phyloP scores from a whole-genome alignment of 2,329 filamentous ascomycete species.

The Neurospora crassa region DNA sequence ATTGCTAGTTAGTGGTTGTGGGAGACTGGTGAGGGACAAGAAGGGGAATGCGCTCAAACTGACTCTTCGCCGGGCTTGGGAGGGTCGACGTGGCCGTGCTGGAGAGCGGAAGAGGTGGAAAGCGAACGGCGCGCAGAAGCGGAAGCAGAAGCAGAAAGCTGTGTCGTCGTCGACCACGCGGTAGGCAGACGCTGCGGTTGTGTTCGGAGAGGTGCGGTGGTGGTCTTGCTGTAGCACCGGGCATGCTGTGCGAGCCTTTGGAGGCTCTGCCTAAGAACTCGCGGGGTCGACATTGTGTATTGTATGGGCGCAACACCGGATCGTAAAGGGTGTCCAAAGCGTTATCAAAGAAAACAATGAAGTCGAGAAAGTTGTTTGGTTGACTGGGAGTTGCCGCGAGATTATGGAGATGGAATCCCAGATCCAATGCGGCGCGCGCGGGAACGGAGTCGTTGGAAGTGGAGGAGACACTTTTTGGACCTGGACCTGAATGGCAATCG shows the following conservation, averaged over 20 bases:
- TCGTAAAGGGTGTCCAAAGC: not conserved
- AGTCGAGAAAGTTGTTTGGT: not conserved
- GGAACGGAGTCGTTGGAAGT: not conserved
- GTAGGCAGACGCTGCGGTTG: not conserved
- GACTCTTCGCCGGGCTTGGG: conserved; percentile 85
- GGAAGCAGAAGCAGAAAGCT: not conserved
- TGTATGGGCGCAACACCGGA: not conserved
- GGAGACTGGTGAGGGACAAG: too few relatives aligned
- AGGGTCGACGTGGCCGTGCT: conserved; percentile 71
- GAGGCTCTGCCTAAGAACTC: conserved; percentile 10
- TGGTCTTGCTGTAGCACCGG: conserved; percentile 17
- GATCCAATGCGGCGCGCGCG: not conserved
- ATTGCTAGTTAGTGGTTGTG: too few relatives aligned
- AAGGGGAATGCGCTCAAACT: not conserved
- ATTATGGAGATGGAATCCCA: not conserved
- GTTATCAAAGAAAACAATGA: not conserved
- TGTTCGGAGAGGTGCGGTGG: conserved; percentile 3
- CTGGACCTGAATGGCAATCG: not conserved
- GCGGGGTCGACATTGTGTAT: conserved; percentile 14
- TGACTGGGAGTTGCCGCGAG: not conserved
- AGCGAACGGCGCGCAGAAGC: conserved; percentile 36
- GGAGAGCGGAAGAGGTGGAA: conserved; percentile 48
- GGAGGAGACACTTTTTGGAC: not conserved
- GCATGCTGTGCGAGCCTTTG: conserved; percentile 13
- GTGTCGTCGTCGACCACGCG: not conserved